A percentile compares a stretch with the other conserved stretches of the same genome.
These are phyloP conservation scores for Sutorius eximius DNA, from an alignment of 1,284 basidiomycete genomes.

Conservation along the genomic window DNA sequence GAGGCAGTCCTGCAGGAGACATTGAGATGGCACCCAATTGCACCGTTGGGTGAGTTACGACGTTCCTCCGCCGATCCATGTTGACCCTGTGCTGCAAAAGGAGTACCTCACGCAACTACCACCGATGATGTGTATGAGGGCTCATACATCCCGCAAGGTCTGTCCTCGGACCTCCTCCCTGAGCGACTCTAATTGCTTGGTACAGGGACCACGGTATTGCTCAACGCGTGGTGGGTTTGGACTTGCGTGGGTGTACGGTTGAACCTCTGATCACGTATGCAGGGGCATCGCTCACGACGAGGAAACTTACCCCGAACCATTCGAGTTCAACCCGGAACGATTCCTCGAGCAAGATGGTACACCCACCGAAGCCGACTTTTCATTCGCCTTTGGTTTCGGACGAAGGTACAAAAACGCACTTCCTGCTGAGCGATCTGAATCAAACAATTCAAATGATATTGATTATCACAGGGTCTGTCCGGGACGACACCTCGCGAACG, in stretches of 20 bases:
- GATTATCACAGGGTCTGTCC: slow-evolving; percentile 12
- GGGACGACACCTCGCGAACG: slow-evolving; percentile 44
- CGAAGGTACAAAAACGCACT: slow-evolving; percentile 32
- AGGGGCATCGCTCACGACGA: slow-evolving; percentile 50
- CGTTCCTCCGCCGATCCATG: neutral
- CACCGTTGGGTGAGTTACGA: slow-evolving; percentile 43
- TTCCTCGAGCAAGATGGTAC: slow-evolving; percentile 32
- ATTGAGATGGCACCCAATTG: slow-evolving; percentile 49
- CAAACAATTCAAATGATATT: neutral
- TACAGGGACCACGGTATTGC: slow-evolving; percentile 40
- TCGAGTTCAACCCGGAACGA: slow-evolving; percentile 45
- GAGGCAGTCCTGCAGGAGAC: slow-evolving; percentile 53
- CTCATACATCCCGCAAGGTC: slow-evolving; percentile 42
- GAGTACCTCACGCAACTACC: slow-evolving; percentile 43
- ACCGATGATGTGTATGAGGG: slow-evolving; percentile 46
- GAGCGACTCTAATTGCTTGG: neutral
- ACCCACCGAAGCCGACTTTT: slow-evolving; percentile 22
- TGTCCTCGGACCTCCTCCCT: neutral
- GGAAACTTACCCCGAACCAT: slow-evolving; percentile 42
- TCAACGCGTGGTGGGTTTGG: slow-evolving; percentile 41
- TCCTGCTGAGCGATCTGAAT: neutral
- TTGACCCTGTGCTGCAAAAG: neutral
- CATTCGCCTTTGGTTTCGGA: slow-evolving; percentile 47
- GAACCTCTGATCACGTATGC: neutral
- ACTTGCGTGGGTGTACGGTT: neutral